Conservation (phyloP, 163 green algal species). For the Picocystis sp. region DNA sequence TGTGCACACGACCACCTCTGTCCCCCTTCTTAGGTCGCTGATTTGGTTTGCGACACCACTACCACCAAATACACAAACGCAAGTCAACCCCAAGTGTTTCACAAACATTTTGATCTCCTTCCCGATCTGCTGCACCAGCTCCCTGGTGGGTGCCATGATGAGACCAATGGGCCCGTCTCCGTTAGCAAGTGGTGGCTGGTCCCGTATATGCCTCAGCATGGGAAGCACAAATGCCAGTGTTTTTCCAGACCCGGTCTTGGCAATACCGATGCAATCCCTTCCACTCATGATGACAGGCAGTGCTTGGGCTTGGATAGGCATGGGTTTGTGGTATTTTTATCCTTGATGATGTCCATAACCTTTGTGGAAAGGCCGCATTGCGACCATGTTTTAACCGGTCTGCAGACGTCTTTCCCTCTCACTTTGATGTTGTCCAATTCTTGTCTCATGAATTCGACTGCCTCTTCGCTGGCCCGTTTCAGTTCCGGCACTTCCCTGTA, state of each 20-base stretch:
- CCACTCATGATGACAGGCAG: slow-evolving; percentile 92
- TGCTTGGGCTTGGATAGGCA: slow-evolving; percentile 84
- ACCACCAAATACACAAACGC: slow-evolving; percentile 74
- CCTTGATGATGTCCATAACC: slow-evolving; percentile 33
- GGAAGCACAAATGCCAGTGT: slow-evolving; percentile 92
- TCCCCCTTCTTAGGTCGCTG: slow-evolving; percentile 78
- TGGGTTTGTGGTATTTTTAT: slow-evolving; percentile 58
- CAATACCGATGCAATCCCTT: slow-evolving; percentile 92
- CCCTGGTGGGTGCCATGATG: slow-evolving; percentile 87
- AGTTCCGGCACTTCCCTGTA: slow-evolving; percentile 68
- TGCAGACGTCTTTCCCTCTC: slow-evolving; percentile 66
- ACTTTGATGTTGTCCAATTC: slow-evolving; percentile 78
- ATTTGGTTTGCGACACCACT: slow-evolving; percentile 75
- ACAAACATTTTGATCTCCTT: slow-evolving; percentile 68
- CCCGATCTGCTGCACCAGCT: slow-evolving; percentile 85
- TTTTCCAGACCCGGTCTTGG: slow-evolving; percentile 93
- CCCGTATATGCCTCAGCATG: slow-evolving; percentile 87
- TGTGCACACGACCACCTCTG: slow-evolving; percentile 72
- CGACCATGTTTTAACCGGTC: slow-evolving; percentile 72
- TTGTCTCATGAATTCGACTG: slow-evolving; percentile 52
- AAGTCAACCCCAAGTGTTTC: slow-evolving; percentile 37
- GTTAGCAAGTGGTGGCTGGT: slow-evolving; percentile 52
- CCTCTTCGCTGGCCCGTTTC: slow-evolving; percentile 17
- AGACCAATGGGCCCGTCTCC: slow-evolving; percentile 82
- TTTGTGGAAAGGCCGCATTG: slow-evolving; percentile 32